Base-by-base conservation (phyloP, 305 asterid species). In the Rubia tinctorum region DNA sequence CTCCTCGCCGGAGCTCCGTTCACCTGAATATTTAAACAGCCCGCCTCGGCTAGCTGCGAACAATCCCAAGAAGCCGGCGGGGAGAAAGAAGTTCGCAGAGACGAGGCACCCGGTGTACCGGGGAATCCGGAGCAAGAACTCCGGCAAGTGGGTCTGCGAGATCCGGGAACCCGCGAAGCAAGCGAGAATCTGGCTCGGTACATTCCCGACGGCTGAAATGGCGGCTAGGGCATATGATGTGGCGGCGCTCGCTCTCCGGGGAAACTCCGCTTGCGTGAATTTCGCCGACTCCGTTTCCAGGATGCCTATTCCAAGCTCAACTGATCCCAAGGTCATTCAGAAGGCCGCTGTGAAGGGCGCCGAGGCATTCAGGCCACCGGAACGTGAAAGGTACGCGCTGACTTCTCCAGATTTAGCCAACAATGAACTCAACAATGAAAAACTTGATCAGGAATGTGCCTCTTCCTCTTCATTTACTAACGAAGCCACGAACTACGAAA, bases 191-290 rank as follows among this genome's bases (percentile, higher is more conserved):
- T 88, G 96, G 93, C 80, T 90, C 0, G 93, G 93, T 3, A 86
- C 93, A 0, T 86, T 81, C 66, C 88, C 84, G 13, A 86, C 90
- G 0, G 85, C 85, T 0, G 91, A 86, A 23, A 88, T 88, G 93
- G 96, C 90, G 0, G 93, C 91, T 14, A 84, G 90, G 14, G 94
- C 97, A 0, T 90, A 90, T 61, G 98, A 92, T 37, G 98, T 92
- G 74, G 95, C 96, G 0, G 96, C 92, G 10, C 77, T 92, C 6
- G 96, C 96, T 0, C 71, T 92, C 3, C 75, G 94, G 2, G 96
- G 98, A 6, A 80, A 83, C 10, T 79, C 87, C 11, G 96, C 96
- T 18, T 87, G n/a, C n/a, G n/a, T n/a, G n/a, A n/a, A n/a, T n/a
- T n/a, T n/a, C n/a, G n/a, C n/a, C n/a, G n/a, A n/a, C 80, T 90